Percentiles rank a stretch among this genome's conserved stretches.
Conservation (phyloP, 768 basidiomycete species). For the Basidioascus undulatus region DNA sequence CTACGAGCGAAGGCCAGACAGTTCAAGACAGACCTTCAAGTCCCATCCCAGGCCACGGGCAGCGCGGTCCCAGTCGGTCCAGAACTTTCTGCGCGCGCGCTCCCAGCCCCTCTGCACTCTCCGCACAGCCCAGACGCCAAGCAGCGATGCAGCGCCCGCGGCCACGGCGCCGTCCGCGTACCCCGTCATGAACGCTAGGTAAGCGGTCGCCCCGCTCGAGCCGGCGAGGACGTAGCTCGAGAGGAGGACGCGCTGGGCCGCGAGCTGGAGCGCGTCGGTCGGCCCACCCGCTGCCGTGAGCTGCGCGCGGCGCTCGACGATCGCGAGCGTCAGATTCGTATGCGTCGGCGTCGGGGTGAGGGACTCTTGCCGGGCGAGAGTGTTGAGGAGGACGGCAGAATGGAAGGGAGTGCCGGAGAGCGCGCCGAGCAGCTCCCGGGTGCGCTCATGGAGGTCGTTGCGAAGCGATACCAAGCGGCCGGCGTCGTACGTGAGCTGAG, state of each 20-base stretch:
- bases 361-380: no score
- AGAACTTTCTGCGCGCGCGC: conserved; percentile 7
- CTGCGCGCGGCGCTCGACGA: conserved; percentile 6
- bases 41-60: no score
- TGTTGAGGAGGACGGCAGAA: no score
- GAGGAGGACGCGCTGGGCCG: conserved; percentile 7
- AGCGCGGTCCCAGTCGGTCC: no score
- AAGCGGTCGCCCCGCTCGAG: background rate
- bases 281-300: conserved; percentile 9
- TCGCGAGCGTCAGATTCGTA: conserved; percentile 7
- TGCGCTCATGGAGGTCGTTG: no score
- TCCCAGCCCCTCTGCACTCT: conserved; percentile 10
- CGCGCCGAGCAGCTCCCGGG: no score
- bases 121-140: conserved; percentile 6
- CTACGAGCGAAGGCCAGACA: no score
- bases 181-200: background rate
- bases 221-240: background rate
- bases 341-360: no score
- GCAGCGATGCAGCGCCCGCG: conserved; percentile 6
- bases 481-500: no score
- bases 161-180: conserved; percentile 2
- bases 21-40: no score
- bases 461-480: no score
- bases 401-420: no score
- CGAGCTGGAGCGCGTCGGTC: conserved; percentile 7